These are phyloP conservation scores for Friedmanniomyces simplex DNA, from an alignment of 495 filamentous ascomycete species.

Conservation along the genomic window DNA sequence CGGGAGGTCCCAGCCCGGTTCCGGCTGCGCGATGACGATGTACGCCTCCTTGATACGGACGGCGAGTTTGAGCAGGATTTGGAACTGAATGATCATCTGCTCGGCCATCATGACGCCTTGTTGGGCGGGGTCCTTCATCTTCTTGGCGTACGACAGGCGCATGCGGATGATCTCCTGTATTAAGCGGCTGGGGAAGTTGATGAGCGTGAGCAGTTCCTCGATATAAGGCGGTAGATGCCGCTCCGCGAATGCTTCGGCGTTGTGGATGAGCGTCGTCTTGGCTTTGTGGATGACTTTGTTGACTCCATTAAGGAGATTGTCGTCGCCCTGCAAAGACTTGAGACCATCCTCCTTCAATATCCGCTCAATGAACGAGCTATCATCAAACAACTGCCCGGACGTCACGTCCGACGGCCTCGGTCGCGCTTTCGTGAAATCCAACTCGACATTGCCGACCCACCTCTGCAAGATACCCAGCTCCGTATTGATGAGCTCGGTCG, in stretches of 20 bases:
- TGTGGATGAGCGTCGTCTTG: slow-evolving; percentile 80
- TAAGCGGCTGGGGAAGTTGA: slow-evolving; percentile 90
- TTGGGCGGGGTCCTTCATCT: slow-evolving; percentile 82
- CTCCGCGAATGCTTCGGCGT: slow-evolving; percentile 73
- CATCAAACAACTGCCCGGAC: slow-evolving; percentile 61
- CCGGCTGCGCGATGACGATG: slow-evolving; percentile 67
- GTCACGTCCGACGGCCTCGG: slow-evolving; percentile 37
- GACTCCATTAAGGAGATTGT: slow-evolving; percentile 76
- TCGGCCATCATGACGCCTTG: slow-evolving; percentile 85
- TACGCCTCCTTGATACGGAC: slow-evolving; percentile 88
- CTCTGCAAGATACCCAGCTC: slow-evolving; percentile 79
- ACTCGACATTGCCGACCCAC: slow-evolving; percentile 93
- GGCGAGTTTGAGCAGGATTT: slow-evolving; percentile 80
- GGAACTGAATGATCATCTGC: slow-evolving; percentile 94
- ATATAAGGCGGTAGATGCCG: slow-evolving; percentile 94
- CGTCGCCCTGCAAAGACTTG: slow-evolving; percentile 75
- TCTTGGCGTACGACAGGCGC: slow-evolving; percentile 80
- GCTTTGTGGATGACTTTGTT: slow-evolving; percentile 82
- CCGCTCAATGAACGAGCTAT: slow-evolving; percentile 88
- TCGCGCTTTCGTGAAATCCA: slow-evolving; percentile 69
- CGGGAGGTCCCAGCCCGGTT: slow-evolving; percentile 89
- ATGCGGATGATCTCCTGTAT: slow-evolving; percentile 95
- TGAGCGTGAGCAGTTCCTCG: slow-evolving; percentile 86
- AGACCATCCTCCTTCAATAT: slow-evolving; percentile 96
- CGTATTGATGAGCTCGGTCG: slow-evolving; percentile 93